phyloP scores from a whole-genome alignment of 306 rosid genomes.

The Canavalia ensiformis region DNA sequence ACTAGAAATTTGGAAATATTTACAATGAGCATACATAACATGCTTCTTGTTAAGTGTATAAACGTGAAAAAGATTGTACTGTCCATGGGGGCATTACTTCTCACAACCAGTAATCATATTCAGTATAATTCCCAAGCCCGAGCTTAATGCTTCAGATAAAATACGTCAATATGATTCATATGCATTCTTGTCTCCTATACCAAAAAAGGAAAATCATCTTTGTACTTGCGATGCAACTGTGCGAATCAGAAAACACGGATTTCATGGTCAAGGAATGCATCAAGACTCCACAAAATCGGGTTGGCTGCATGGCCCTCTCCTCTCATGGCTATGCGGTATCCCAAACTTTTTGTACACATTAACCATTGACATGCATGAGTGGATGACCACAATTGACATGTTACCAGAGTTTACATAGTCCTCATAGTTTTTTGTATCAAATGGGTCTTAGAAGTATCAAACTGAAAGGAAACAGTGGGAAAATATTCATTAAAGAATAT shows the following conservation, averaged over 20 bases:
- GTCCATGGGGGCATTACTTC: not conserved
- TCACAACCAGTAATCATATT: not conserved
- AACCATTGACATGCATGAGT: slow-evolving; percentile 8
- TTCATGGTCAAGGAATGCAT: slow-evolving; percentile 1
- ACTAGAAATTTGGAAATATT: not conserved
- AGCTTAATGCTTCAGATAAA: not conserved
- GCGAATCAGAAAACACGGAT: slow-evolving; percentile 10
- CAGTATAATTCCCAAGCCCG: not conserved
- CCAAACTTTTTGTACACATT: slow-evolving; percentile 8
- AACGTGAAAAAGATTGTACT: not conserved
- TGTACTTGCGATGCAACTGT: slow-evolving; percentile 1
- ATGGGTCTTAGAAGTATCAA: slow-evolving; percentile 28
- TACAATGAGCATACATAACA: not conserved
- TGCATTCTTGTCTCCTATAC: not conserved
- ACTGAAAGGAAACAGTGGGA: not conserved
- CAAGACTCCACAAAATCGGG: not conserved
- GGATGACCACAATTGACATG: slow-evolving; percentile 28
- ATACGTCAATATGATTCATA: not conserved
- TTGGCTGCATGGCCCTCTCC: not conserved
- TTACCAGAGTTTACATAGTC: slow-evolving; percentile 27
- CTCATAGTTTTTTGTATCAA: slow-evolving; percentile 29
- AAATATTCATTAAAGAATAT: slow-evolving; percentile 35
- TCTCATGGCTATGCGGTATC: not conserved
- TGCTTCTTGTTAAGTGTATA: not conserved
- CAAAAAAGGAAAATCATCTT: slow-evolving; percentile 2